Conservation (phyloP, 306 rosid genomes). For the Cicer bijugum region DNA sequence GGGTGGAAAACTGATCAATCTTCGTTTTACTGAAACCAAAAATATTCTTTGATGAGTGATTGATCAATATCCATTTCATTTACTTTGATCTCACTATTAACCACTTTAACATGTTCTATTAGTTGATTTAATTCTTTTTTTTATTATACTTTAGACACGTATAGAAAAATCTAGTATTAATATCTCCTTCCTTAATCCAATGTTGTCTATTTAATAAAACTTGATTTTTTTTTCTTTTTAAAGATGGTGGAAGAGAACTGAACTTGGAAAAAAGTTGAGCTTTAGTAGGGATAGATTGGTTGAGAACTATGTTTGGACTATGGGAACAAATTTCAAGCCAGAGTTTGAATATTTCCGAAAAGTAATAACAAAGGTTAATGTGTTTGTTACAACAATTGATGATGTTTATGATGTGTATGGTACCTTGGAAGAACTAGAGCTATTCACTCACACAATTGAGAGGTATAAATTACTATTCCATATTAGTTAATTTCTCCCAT, state of each 20-base stretch:
- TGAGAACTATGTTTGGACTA: not conserved
- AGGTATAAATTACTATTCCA: not conserved
- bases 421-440: conserved; percentile 15
- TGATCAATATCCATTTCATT: too few species aligned
- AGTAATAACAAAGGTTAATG: not conserved
- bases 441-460: conserved; percentile 7
- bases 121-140: too few species aligned
- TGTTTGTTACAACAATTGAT: not conserved
- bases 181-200: too few species aligned
- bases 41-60: too few species aligned
- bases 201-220: not conserved
- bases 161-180: too few species aligned
- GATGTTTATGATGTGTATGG: conserved; percentile 23
- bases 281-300: conserved; percentile 9
- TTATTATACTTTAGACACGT: too few species aligned
- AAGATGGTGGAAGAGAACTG: conserved; percentile 15
- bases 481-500: not conserved
- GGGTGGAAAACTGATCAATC: too few species aligned
- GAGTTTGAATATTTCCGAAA: not conserved
- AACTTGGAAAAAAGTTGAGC: not conserved
- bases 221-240: not conserved
- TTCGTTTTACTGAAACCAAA: too few species aligned
- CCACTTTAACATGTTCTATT: too few species aligned
- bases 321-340: conserved; percentile 8
- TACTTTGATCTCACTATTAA: too few species aligned